Evolutionary conservation across 208 protist species (phyloP), one percentile per base, ranked within the genome.

Genomic region (Trypanosoma avium): DNA sequence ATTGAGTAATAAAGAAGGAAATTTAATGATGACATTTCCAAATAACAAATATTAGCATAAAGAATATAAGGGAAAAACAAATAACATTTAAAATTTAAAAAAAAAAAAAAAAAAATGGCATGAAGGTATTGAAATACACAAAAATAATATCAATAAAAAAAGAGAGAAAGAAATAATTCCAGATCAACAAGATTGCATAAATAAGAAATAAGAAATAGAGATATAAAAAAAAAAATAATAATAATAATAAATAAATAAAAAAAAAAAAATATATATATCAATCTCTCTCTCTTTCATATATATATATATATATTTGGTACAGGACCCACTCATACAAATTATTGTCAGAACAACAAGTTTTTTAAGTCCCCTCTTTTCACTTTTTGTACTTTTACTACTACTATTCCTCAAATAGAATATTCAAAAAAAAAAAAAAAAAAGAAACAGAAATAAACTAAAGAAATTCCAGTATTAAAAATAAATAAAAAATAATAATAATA

Each of bases 401-500:
- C n/a, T n/a, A n/a, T n/a, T n/a, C n/a, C n/a, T n/a, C n/a, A n/a
- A n/a, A n/a, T n/a, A n/a, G n/a, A n/a, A n/a, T n/a, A n/a, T n/a
- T n/a, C n/a, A n/a, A 47, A 27, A 68, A 60, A 45, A 67, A 29
- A 49, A 74, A 24, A 42, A 48, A 32, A 40, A 61, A 30, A 9
- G 1, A 22, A 50, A 50, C 46, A 50, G 12, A 9, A 3, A 50
- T 15, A 3, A 50, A 22, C 3, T 1, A 50, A 21, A 50, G 6
- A 29, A 22, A 6, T 21, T 15, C 46, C 2, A 29, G 24, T 2
- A 29, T 29, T 2, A 22, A n/a, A 50, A n/a, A 50, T 1, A 50
- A 50, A 3, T n/a, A 13, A n/a, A 29, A 24, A 50, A 2, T n/a
- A 50, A 22, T 50, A 15, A 13, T n/a, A 13, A 38, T 38, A 15